Percentiles rank a stretch among this genome's conserved stretches.
phyloP scores from a whole-genome alignment of 2,329 filamentous ascomycete genomes.

The Pseudogymnoascus sp. region DNA sequence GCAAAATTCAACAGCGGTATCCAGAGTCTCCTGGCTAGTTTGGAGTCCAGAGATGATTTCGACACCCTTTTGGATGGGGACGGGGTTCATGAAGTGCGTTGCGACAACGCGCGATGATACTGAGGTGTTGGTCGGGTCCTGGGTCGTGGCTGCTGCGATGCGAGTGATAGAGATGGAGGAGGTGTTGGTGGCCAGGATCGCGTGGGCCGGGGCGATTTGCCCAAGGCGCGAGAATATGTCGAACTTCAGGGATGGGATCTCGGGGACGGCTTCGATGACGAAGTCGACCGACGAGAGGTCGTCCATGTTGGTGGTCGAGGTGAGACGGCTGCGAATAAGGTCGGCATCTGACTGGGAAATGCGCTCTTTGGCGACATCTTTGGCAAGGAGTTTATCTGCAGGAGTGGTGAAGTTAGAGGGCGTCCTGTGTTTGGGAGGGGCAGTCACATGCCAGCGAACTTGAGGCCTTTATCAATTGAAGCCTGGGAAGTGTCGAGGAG shows the following conservation, averaged over 20 bases:
- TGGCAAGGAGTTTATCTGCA: constrained; percentile 81
- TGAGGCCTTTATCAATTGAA: constrained; percentile 79
- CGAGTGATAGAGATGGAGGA: constrained; percentile 97
- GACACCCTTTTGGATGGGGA: constrained; percentile 92
- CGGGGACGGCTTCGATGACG: constrained; percentile 94
- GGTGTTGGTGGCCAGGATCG: constrained; percentile 93
- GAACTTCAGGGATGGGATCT: constrained; percentile 80
- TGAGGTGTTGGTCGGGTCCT: constrained; percentile 70
- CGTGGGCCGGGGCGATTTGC: constrained; percentile 71
- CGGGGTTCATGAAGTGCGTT: constrained; percentile 99
- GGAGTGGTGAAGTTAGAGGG: background rate
- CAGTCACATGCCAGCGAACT: constrained; percentile 65
- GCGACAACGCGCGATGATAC: constrained; percentile 83
- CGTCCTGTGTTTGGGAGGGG: background rate
- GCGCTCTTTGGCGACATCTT: constrained; percentile 82
- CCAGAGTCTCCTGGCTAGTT: constrained; percentile 74
- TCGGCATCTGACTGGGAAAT: constrained; percentile 78
- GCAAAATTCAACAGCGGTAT: constrained; percentile 78
- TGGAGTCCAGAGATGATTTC: constrained; percentile 95
- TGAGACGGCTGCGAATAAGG: constrained; percentile 61
- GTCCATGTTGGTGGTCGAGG: constrained; percentile 64
- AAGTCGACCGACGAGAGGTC: constrained; percentile 82
- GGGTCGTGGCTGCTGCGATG: constrained; percentile 80
- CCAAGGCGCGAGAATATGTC: constrained; percentile 81
- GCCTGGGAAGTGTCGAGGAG: constrained; percentile 78